These are phyloP conservation scores for Hypericum androsaemum DNA, from an alignment of 345 rosid genomes.

Conservation along the genomic window DNA sequence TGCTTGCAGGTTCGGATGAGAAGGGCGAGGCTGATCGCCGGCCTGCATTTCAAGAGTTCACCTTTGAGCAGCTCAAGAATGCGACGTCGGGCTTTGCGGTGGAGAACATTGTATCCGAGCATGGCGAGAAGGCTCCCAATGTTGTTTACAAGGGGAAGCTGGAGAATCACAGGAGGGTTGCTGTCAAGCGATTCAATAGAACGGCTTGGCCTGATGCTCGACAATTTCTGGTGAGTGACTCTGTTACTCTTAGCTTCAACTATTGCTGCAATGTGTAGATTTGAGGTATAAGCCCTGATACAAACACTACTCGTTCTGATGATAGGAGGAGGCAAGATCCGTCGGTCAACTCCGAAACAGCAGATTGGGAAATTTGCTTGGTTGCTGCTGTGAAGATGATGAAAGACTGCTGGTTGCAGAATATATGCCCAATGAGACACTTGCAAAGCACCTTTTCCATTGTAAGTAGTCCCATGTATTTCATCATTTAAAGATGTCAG, in stretches of 20 bases:
- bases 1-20: constrained; percentile 38
- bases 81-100: constrained; percentile 87
- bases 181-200: constrained; percentile 80
- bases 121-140: constrained; percentile 94
- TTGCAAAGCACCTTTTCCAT: constrained; percentile 91
- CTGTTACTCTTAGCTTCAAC: background rate
- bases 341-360: constrained; percentile 73
- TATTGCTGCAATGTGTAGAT: no score
- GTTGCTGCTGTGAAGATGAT: constrained; percentile 79
- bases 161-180: constrained; percentile 64
- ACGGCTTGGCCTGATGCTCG: constrained; percentile 87
- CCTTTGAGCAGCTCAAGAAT: constrained; percentile 60
- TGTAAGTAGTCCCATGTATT: constrained; percentile 32
- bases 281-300: no score
- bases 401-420: constrained; percentile 93
- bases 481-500: no score
- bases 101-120: constrained; percentile 89
- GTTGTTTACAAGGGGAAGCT: constrained; percentile 89
- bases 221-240: constrained; percentile 61
- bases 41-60: constrained; percentile 66
- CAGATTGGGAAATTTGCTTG: constrained; percentile 80
- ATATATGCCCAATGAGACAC: constrained; percentile 82
- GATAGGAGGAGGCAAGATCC: constrained; percentile 80
- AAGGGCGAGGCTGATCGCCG: constrained; percentile 20
- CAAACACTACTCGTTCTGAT: constrained; percentile 3